These are phyloP conservation scores for Taphrina flavorubra DNA, from an alignment of 1,139 yeast genomes.

Conservation along the genomic window DNA sequence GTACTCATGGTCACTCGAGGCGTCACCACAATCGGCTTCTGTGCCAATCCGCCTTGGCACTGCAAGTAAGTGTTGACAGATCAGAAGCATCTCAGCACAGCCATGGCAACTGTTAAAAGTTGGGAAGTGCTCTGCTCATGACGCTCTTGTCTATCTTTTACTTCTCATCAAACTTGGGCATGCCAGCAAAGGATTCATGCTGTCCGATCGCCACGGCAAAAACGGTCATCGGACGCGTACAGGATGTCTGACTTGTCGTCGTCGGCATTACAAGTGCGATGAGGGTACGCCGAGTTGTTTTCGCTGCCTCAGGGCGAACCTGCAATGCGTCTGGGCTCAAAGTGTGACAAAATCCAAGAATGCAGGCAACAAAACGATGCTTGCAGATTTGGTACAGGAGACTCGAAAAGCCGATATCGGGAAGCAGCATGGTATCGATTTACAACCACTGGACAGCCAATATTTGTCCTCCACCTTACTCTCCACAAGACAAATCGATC, in stretches of 20 bases:
- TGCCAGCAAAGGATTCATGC: not conserved
- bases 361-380: not conserved
- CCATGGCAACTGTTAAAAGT: not conserved
- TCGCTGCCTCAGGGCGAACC: not conserved
- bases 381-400: not conserved
- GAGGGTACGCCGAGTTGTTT: not conserved
- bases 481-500: not conserved
- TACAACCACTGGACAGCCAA: not conserved
- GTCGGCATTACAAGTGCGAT: slow-evolving; percentile 36
- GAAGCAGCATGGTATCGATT: not conserved
- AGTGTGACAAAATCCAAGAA: too few species aligned
- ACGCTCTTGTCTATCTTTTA: not conserved
- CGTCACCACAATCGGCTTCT: too few species aligned
- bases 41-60: too few species aligned
- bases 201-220: not conserved
- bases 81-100: not conserved
- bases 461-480: not conserved
- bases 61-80: too few species aligned
- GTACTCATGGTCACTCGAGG: not conserved
- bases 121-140: not conserved
- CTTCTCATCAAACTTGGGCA: not conserved
- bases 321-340: slow-evolving; percentile 4
- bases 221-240: slow-evolving; percentile 3
- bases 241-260: slow-evolving; percentile 8
- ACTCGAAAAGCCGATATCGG: not conserved